Base-by-base conservation (phyloP, 2,329 filamentous ascomycete genomes). In the Colletotrichum cordylinicola region DNA sequence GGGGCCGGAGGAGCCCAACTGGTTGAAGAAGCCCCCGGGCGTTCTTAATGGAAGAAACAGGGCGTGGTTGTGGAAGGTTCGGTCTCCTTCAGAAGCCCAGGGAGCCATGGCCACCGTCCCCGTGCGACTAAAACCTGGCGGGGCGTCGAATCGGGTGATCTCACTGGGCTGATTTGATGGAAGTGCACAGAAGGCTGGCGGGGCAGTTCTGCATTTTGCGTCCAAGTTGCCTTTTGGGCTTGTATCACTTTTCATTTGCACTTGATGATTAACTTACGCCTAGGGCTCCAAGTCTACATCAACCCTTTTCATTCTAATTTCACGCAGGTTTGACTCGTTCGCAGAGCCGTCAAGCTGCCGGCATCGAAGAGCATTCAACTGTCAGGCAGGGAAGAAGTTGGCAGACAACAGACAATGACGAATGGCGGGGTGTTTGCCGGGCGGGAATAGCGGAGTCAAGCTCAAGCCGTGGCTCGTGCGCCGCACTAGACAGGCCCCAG, bases 11-110 rank as follows among this genome's bases (percentile, higher is more conserved):
- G 48, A 52, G 27, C 39, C 21, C 27, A 33, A 75, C 64, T 74
- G 74, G 70, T 65, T 37, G 74, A 66, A 31, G 60, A 48, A 58
- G n/a, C 43, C 58, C 69, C 70, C 65, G 64, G 70, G 43, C 56
- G 58, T 56, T 68, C 64, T 75, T 35, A 73, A 73, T 73, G 56
- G 73, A 75, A 73, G 73, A 65, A 75, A 68, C 73, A 73, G 48
- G 73, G 64, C 65, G 52, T 70, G 78, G 70, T 78, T 79, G 78
- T 80, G 74, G 79, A 80, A 80, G 79, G 71, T 80, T 80, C 79
- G 78, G 70, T 74, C 65, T 67, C 70, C 56, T 70, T 75, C 74
- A 75, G 56, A 65, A 43, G 31, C 29, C 43, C 60, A 43, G 74
- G 70, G 58, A 69, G 74, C 74, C 74, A 68, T 69, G 74, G 43